These are phyloP conservation scores for Deinandra increscens DNA, from an alignment of 129 eudicot species.

Conservation along the genomic window DNA sequence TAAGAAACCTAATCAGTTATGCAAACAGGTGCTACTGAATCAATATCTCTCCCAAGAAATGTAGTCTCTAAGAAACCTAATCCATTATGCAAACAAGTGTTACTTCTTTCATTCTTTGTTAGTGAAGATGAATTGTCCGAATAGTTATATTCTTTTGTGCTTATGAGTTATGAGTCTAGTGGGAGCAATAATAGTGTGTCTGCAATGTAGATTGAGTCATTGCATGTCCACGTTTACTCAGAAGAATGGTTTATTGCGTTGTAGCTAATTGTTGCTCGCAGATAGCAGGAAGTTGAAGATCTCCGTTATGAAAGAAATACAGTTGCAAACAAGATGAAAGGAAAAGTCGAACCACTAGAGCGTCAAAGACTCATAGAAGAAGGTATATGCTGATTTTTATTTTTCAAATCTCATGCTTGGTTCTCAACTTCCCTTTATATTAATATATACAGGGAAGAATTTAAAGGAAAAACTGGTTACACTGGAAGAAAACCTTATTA, in stretches of 20 bases:
- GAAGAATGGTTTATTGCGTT: slow-evolving; percentile 36
- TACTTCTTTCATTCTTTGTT: neutral
- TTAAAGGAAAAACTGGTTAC: slow-evolving; percentile 71
- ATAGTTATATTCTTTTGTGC: neutral
- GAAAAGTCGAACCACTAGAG: slow-evolving; percentile 77
- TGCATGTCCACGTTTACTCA: slow-evolving; percentile 11
- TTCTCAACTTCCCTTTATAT: neutral
- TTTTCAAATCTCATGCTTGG: neutral
- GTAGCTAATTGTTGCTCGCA: slow-evolving; percentile 77
- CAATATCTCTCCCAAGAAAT: too few species aligned
- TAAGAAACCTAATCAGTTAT: neutral
- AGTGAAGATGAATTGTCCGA: neutral
- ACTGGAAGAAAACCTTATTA: slow-evolving; percentile 78
- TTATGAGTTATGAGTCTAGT: slow-evolving; percentile 1
- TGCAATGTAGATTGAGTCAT: slow-evolving; percentile 5
- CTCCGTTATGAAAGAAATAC: slow-evolving; percentile 88
- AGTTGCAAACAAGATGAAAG: slow-evolving; percentile 98
- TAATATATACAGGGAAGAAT: slow-evolving; percentile 58
- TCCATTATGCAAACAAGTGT: neutral
- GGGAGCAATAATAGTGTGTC: neutral
- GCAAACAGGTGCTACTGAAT: neutral
- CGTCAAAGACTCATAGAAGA: slow-evolving; percentile 89
- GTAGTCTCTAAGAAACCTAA: neutral
- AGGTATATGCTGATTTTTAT: slow-evolving; percentile 41
- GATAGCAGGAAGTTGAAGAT: slow-evolving; percentile 98